phyloP scores from a whole-genome alignment of 768 basidiomycete genomes.

The Amyloporia xantha region DNA sequence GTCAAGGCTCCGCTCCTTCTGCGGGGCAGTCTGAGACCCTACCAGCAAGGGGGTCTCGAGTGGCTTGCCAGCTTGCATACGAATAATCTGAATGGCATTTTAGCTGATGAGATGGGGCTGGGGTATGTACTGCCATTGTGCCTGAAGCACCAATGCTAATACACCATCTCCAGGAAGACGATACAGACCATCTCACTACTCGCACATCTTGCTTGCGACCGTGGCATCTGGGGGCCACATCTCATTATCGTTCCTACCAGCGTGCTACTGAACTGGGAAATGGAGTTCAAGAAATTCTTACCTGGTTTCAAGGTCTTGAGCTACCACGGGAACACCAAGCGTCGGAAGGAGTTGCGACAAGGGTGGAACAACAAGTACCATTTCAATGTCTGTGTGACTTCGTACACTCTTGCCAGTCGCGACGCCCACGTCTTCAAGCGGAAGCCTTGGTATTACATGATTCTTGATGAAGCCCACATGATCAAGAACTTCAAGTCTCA shows the following conservation, averaged over 20 bases:
- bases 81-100: constrained; percentile 75
- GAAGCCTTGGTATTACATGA: constrained; percentile 93
- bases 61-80: constrained; percentile 88
- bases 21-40: constrained; percentile 84
- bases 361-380: constrained; percentile 87
- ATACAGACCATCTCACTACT: constrained; percentile 94
- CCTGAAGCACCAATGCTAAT: not conserved
- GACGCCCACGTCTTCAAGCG: constrained; percentile 90
- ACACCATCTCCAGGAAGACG: constrained; percentile 58
- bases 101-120: constrained; percentile 93
- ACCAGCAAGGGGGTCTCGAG: constrained; percentile 89
- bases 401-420: constrained; percentile 86
- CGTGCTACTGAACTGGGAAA: constrained; percentile 92
- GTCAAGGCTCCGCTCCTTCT: constrained; percentile 67
- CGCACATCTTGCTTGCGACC: constrained; percentile 86
- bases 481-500: constrained; percentile 96
- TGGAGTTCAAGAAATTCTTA: constrained; percentile 95
- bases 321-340: constrained; percentile 87
- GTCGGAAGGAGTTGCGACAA: constrained; percentile 81
- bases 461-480: constrained; percentile 95
- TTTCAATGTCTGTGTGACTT: constrained; percentile 94
- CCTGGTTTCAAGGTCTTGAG: constrained; percentile 83
- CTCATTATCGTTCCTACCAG: constrained; percentile 90
- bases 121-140: constrained; percentile 48
- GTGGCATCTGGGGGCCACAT: constrained; percentile 90